Conservation (phyloP, 2,329 filamentous ascomycete species). For the Diaporthe nobilis region DNA sequence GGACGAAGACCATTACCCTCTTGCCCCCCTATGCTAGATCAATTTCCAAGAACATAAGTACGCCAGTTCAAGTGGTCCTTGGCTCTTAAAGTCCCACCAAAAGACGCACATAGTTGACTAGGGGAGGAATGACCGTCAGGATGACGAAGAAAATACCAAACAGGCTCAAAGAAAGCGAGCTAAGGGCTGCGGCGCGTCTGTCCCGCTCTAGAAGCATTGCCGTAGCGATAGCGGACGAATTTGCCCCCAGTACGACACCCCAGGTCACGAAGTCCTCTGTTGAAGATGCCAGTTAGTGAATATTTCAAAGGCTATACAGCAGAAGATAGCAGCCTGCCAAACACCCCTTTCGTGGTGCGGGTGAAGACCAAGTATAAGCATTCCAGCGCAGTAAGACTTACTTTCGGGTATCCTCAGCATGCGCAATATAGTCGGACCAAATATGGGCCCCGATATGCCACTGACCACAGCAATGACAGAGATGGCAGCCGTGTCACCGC, state of each 20-base stretch:
- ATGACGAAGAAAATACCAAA: slow-evolving; percentile 14
- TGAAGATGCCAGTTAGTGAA: background rate
- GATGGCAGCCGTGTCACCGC: slow-evolving; percentile 68
- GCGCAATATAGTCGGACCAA: slow-evolving; percentile 64
- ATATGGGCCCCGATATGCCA: slow-evolving; percentile 70
- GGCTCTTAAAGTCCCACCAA: background rate
- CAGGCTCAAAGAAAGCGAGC: background rate
- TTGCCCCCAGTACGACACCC: slow-evolving; percentile 5
- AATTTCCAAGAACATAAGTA: too few species aligned
- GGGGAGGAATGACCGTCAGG: background rate
- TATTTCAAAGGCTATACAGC: background rate
- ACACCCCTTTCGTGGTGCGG: background rate
- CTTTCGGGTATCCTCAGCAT: slow-evolving; percentile 68
- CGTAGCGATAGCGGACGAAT: slow-evolving; percentile 22
- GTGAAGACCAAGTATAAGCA: background rate
- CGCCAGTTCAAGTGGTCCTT: too few species aligned
- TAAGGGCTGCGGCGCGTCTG: background rate
- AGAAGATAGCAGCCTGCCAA: background rate
- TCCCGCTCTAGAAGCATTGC: slow-evolving; percentile 14
- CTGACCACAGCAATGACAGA: slow-evolving; percentile 71
- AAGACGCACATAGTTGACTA: background rate
- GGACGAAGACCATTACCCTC: too few species aligned
- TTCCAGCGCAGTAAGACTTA: slow-evolving; percentile 44
- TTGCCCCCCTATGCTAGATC: too few species aligned
- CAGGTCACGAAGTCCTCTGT: slow-evolving; percentile 6